Conservation (phyloP, 2,329 filamentous ascomycete species). For the Aspergillus sp. region DNA sequence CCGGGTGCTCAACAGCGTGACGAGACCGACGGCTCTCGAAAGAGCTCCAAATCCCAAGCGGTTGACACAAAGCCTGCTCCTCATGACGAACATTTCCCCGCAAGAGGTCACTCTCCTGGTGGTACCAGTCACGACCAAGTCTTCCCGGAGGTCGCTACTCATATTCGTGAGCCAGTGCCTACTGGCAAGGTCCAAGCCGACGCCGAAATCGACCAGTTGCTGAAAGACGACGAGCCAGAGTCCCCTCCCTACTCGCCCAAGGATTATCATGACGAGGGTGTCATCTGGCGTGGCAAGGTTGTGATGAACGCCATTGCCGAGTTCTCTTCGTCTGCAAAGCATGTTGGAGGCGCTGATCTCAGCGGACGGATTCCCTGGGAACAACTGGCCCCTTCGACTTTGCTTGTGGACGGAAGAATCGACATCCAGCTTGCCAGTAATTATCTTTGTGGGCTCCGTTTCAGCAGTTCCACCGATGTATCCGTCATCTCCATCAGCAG, state of each 20-base stretch:
- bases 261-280: slow-evolving; percentile 67
- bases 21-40: slow-evolving; percentile 18
- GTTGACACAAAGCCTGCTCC: slow-evolving; percentile 46
- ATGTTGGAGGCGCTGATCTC: slow-evolving; percentile 81
- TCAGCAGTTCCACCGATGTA: slow-evolving; percentile 78
- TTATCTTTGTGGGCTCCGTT: slow-evolving; percentile 84
- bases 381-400: slow-evolving; percentile 66
- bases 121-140: slow-evolving; percentile 43
- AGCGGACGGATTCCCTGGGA: slow-evolving; percentile 67
- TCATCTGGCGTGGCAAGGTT: slow-evolving; percentile 75
- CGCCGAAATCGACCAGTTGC: slow-evolving; percentile 83
- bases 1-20: slow-evolving; percentile 22
- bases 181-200: slow-evolving; percentile 62
- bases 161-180: slow-evolving; percentile 40
- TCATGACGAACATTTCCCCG: slow-evolving; percentile 82
- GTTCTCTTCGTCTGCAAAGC: slow-evolving; percentile 74
- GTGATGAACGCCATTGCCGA: slow-evolving; percentile 75
- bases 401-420: slow-evolving; percentile 68
- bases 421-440: slow-evolving; percentile 79
- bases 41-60: slow-evolving; percentile 24
- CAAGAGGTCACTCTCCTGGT: slow-evolving; percentile 74
- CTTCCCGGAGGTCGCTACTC: slow-evolving; percentile 42
- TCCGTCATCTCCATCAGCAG: slow-evolving; percentile 71
- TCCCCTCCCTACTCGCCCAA: slow-evolving; percentile 82
- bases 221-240: slow-evolving; percentile 77